phyloP scores from a whole-genome alignment of 2,329 filamentous ascomycete species.

The Phialophora tarda region DNA sequence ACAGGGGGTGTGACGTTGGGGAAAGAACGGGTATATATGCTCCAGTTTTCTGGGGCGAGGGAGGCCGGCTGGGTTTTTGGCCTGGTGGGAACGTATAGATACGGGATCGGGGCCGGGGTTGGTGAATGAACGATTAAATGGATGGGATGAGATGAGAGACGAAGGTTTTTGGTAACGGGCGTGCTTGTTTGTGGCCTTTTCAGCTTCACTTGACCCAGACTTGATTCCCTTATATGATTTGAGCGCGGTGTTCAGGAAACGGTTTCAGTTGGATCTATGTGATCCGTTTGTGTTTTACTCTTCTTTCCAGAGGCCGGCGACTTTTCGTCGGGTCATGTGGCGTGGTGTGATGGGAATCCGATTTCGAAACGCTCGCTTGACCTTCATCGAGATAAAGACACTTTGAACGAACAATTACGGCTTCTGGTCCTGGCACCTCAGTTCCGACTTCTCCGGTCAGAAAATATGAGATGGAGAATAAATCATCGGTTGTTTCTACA shows the following conservation, averaged over 20 bases:
- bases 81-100: constrained; percentile 59
- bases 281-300: background rate
- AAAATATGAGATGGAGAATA: no score
- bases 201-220: background rate
- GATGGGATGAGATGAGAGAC: background rate
- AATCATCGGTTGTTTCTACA: no score
- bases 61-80: constrained; percentile 62
- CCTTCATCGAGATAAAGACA: no score
- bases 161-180: background rate
- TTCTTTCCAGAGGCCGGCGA: background rate
- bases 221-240: background rate
- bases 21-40: constrained; percentile 67
- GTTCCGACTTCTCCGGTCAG: no score
- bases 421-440: no score
- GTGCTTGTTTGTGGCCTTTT: background rate
- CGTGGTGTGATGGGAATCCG: no score
- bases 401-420: no score
- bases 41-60: constrained; percentile 63
- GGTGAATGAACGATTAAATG: background rate
- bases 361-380: no score
- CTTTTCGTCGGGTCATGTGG: background rate
- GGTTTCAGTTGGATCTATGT: background rate
- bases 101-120: constrained; percentile 48
- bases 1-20: constrained; percentile 65
- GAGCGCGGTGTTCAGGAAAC: constrained; percentile 13